A percentile compares a stretch with the other conserved stretches of the same genome.
Evolutionary conservation across 1,139 yeast species (phyloP).

Genomic region (Pneumocystis carinii): DNA sequence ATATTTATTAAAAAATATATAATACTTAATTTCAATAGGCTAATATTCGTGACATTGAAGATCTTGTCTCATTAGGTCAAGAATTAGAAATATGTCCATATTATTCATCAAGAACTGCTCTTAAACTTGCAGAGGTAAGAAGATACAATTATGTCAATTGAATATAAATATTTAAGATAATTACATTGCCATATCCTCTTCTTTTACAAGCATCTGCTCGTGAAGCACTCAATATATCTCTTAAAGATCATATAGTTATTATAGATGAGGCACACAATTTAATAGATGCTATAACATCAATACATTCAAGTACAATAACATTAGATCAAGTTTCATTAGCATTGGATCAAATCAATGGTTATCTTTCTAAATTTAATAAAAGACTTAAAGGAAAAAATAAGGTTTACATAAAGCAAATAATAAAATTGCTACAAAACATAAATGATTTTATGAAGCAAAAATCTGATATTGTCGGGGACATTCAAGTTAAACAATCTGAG

Average conservation of each 20-base stretch:
- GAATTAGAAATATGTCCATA: conserved; percentile 59
- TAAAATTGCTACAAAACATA: conserved; percentile 41
- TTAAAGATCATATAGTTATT: conserved; percentile 53
- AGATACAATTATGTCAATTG: background rate
- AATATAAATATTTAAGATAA: conserved; percentile 24
- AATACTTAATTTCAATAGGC: conserved; percentile 21
- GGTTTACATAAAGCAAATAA: conserved; percentile 49
- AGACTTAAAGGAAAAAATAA: conserved; percentile 63
- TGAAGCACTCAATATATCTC: conserved; percentile 40
- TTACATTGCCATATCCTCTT: conserved; percentile 77
- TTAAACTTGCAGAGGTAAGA: conserved; percentile 39
- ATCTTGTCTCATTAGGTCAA: conserved; percentile 47
- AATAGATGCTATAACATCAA: conserved; percentile 55
- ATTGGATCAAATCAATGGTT: conserved; percentile 29
- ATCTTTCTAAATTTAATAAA: conserved; percentile 44
- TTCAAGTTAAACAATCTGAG: conserved; percentile 36
- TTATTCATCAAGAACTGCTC: conserved; percentile 49
- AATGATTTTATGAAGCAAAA: conserved; percentile 28
- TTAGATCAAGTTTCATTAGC: conserved; percentile 34
- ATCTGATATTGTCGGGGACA: conserved; percentile 35
- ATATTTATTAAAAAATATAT: background rate
- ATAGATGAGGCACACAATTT: conserved; percentile 92
- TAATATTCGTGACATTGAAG: conserved; percentile 69
- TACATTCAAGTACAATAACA: conserved; percentile 51
- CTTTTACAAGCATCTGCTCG: conserved; percentile 53